Conservation (phyloP, 169 alveolate genomes). For the Plasmodium malariae region DNA sequence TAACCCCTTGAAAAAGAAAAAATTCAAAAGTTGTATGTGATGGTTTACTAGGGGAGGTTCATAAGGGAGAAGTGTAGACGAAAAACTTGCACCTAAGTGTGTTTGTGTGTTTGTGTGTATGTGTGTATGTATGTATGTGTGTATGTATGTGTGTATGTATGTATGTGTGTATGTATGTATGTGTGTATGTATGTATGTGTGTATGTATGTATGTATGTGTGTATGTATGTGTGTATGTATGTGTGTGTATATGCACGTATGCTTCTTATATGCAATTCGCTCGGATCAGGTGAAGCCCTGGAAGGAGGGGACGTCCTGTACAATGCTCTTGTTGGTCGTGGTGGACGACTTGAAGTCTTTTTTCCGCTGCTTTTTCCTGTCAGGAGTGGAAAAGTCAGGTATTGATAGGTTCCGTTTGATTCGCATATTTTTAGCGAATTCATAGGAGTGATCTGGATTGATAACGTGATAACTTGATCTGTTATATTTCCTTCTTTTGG, state of each 20-base stretch:
- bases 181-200: not conserved
- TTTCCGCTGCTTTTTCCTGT: conserved; percentile 3
- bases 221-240: not conserved
- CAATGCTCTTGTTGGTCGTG: conserved; percentile 15
- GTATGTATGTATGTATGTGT: not conserved
- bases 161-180: not conserved
- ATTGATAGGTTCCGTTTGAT: conserved; percentile 60
- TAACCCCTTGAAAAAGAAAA: no score
- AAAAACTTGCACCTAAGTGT: no score
- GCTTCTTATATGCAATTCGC: not conserved
- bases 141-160: not conserved
- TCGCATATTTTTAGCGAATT: conserved; percentile 8
- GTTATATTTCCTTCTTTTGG: conserved; percentile 38
- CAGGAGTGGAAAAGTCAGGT: conserved; percentile 58
- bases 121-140: no score
- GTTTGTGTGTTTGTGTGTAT: no score
- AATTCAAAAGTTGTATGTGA: no score
- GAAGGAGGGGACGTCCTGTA: not conserved
- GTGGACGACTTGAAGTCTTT: conserved; percentile 34
- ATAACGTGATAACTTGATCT: conserved; percentile 53
- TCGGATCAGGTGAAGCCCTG: conserved; percentile 21
- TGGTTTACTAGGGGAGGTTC: not conserved
- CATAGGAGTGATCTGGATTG: conserved; percentile 41
- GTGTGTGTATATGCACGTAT: no score
- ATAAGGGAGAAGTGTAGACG: not conserved